phyloP scores from a whole-genome alignment of 1,284 basidiomycete genomes.

The Moesziomyces globuligerus region DNA sequence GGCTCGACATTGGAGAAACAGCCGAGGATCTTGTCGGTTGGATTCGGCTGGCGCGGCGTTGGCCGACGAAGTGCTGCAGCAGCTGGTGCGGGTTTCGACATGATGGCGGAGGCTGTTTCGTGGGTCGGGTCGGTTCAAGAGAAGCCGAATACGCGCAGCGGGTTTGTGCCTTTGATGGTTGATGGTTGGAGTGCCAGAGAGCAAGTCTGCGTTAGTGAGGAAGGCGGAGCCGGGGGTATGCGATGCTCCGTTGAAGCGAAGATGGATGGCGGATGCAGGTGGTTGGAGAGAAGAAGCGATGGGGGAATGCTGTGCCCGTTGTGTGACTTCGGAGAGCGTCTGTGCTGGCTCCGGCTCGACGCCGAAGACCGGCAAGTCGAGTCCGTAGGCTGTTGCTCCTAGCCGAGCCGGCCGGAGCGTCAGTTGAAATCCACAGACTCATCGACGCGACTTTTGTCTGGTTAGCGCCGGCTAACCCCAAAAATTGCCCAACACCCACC shows the following conservation, averaged over 20 bases:
- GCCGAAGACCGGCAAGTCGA: neutral
- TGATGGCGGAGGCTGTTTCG: neutral
- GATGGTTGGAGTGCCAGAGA: neutral
- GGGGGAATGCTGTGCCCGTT: neutral
- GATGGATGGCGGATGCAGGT: neutral
- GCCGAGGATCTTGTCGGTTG: slow-evolving; percentile 56
- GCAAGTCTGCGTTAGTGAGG: no score
- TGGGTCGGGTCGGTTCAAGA: neutral
- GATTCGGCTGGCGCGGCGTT: slow-evolving; percentile 23
- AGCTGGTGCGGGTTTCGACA: slow-evolving; percentile 38
- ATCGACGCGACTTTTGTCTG: neutral
- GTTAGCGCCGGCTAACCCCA: neutral
- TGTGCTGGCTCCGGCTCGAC: neutral
- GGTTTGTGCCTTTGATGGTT: neutral
- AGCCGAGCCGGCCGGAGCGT: neutral
- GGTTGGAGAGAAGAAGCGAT: neutral
- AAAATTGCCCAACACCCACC: neutral
- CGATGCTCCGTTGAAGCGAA: no score
- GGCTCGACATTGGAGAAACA: slow-evolving; percentile 59
- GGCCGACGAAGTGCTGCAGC: slow-evolving; percentile 12
- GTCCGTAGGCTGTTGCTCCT: neutral
- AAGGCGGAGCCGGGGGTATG: no score
- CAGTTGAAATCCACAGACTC: no score
- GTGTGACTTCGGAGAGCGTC: neutral
- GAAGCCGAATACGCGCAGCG: no score